phyloP scores from a whole-genome alignment of 2,329 filamentous ascomycete genomes.

The Alternaria sp. region DNA sequence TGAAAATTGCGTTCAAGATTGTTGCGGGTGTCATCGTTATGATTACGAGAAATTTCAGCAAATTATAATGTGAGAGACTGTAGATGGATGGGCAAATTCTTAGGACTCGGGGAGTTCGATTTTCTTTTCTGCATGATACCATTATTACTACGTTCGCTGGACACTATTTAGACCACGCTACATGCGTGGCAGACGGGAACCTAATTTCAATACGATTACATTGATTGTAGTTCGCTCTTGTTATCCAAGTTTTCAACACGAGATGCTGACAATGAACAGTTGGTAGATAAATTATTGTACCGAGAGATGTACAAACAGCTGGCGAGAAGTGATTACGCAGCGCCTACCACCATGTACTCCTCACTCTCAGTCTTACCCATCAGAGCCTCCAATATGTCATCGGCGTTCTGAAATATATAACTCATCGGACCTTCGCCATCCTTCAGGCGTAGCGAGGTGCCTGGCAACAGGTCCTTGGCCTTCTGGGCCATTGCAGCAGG shows the following conservation, averaged over 20 bases:
- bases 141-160: conserved; percentile 18
- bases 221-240: background rate
- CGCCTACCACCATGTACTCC: conserved; percentile 25
- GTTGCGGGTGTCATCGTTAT: conserved; percentile 52
- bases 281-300: background rate
- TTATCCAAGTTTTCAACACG: background rate
- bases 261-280: background rate
- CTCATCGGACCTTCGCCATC: conserved; percentile 41
- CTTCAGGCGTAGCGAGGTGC: conserved; percentile 30
- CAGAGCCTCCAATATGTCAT: conserved; percentile 34
- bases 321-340: background rate
- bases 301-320: background rate
- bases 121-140: conserved; percentile 14
- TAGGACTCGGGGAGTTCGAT: background rate
- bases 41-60: conserved; percentile 48
- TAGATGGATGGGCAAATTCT: background rate
- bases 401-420: conserved; percentile 30
- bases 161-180: conserved; percentile 1
- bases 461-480: conserved; percentile 34
- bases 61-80: conserved; percentile 31
- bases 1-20: conserved; percentile 54
- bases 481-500: conserved; percentile 36
- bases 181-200: background rate
- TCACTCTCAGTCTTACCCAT: conserved; percentile 28
- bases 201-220: conserved; percentile 1